These are phyloP conservation scores for Volvox carteri DNA, from an alignment of 163 green algal genomes.

Conservation along the genomic window DNA sequence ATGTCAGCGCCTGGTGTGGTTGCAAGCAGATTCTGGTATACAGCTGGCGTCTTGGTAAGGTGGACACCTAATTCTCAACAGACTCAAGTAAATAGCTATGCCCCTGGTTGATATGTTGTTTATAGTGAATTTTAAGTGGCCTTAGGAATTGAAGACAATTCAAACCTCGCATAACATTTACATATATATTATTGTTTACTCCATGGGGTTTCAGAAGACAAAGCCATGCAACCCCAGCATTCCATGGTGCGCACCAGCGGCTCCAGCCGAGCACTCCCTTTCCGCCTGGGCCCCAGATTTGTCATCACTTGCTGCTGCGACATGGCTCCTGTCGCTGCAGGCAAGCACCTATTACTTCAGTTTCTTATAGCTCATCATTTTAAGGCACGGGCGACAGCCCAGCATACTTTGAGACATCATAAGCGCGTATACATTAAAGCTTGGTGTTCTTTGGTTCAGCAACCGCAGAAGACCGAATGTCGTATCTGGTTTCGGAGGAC, in stretches of 20 bases:
- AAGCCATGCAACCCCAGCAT: slow-evolving; percentile 8
- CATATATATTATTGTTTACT: background rate
- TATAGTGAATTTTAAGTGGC: too few relatives aligned
- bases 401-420: background rate
- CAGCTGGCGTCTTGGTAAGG: too few relatives aligned
- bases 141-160: too few relatives aligned
- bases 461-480: too few relatives aligned
- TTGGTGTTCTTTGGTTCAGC: too few relatives aligned
- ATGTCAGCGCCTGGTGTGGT: too few relatives aligned
- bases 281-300: slow-evolving; percentile 27
- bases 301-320: slow-evolving; percentile 49
- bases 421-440: too few relatives aligned
- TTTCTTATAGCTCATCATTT: slow-evolving; percentile 22
- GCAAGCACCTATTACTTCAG: slow-evolving; percentile 14
- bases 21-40: too few relatives aligned
- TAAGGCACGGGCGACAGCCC: background rate
- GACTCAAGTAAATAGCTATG: too few relatives aligned
- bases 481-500: slow-evolving; percentile 17
- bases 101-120: too few relatives aligned
- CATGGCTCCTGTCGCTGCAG: slow-evolving; percentile 21
- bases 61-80: too few relatives aligned
- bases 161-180: too few relatives aligned
- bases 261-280: slow-evolving; percentile 42
- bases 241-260: slow-evolving; percentile 21
- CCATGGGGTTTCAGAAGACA: background rate